Base-by-base conservation (phyloP, 768 basidiomycete genomes). In the Lactarius indigo region DNA sequence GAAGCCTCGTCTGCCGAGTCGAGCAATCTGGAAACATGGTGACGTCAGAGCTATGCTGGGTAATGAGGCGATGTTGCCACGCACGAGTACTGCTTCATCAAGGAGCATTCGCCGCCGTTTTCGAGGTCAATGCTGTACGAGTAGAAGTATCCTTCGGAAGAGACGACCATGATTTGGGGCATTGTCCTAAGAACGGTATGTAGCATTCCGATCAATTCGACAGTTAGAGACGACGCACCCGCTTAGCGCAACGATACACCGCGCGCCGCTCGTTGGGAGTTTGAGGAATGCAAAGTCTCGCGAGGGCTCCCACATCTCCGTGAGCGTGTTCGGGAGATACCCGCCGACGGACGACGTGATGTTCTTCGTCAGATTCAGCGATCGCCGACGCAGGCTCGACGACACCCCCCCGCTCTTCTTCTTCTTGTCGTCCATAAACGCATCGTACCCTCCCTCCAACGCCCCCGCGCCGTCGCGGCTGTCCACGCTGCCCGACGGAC, bases 101-200 rank as follows among this genome's bases (percentile, higher is more conserved):
- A 76, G 23, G 90, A 85, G 72, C 96, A 98, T 77, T 99, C 96
- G 3, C 96, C 96, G 3, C 96, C 96, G 60, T 90, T 89, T 76
- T 99, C 96, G 67, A 98, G 78, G 78, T 99, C 96, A 73, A 99
- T 96, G 72, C 84, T 92, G 76, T 98, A 98, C 18, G 90, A 87
- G 74, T 99, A 98, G 76, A 97, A 96, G 72, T 94, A 91, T 1
- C 96, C 96, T 65, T 98, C 95, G 0, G 92, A 91, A 0, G 94
- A 95, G 64, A 98, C 86, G 28, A 99, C 95, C 93, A 97, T 96
- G 13, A 98, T 90, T 67, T 99, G 96, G 0, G 96, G 96, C 78
- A 92, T 91, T 8, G 94, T 94, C 20, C 93, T 95, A 73, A 18
- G 47, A 30, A 26, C 26, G 33, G 2, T 23, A 5, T 6, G 23